Base-by-base conservation (phyloP, 2,329 filamentous ascomycete species). In the Calonectria leucothoes region DNA sequence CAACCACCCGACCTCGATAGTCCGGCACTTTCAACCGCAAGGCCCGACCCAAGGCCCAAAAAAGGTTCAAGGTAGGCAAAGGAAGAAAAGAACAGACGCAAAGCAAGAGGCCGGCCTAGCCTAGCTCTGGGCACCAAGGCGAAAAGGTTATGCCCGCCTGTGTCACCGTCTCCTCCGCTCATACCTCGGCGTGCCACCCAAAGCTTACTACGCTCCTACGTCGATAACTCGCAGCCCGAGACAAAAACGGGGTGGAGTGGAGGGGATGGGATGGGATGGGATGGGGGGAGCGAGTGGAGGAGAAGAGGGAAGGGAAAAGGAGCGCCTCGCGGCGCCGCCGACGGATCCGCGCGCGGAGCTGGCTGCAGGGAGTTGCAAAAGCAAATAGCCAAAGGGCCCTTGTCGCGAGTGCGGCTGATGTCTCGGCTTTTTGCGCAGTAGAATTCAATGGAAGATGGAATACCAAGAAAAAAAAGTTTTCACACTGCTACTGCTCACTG, bases 61-160 rank as follows among this genome's bases (percentile, higher is more conserved):
- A 39, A 45, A 33, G 37, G 25, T 52, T 25, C 14, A 39, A 20
- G 23, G 45, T 23, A 29, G 27, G 31, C 39, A 49, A 8, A 51
- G 48, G 25, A 12, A 23, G 14, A 27, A 17, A 27, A 51, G 17
- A 23, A 29, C 42, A 49, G 20, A 37, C 57, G 14, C 57, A 57
- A 57, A 12, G n/a, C 12, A 51, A 25, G 23, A 25, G 17, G 33
- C 51, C 27, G 49, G 31, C n/a, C 27, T 29, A 25, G 29, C 6
- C 63, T 37, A 37, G 52, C 29, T 49, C 45, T 35, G 63, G 23
- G 42, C 33, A 37, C 64, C 48, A 51, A 52, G 49, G 42, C 20
- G 42, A 69, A 65, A 70, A 57, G 49, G 48, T 64, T 66, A 59
- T 66, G 68, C 68, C 68, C 48, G 39, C 29, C 35, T 33, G 68